Evolutionary conservation across 2,329 filamentous ascomycete species (phyloP).

Genomic region (Alternaria brassicae): DNA sequence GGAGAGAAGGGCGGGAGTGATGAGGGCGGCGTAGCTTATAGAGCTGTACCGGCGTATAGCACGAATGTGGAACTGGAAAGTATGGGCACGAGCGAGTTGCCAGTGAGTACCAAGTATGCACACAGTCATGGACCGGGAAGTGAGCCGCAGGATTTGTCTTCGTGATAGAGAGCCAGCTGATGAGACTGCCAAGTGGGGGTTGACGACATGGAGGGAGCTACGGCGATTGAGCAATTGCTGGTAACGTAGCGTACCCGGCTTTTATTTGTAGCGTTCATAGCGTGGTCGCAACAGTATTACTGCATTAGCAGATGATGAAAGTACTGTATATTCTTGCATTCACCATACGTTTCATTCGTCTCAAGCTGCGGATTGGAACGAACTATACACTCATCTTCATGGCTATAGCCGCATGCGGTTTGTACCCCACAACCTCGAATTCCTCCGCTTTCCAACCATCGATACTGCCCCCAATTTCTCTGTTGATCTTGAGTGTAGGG

Average conservation of each 20-base stretch:
- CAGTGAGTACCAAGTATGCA: conserved; percentile 28
- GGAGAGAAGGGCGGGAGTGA: conserved; percentile 16
- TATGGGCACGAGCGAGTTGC: conserved; percentile 20
- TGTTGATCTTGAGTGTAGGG: conserved; percentile 75
- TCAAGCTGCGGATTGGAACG: neutral
- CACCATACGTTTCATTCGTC: neutral
- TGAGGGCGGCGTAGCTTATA: neutral
- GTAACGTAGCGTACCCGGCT: neutral
- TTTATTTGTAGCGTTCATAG: neutral
- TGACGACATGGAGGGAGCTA: neutral
- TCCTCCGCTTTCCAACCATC: conserved; percentile 92
- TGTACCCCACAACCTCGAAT: conserved; percentile 85
- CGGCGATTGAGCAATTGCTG: neutral
- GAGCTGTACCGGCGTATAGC: conserved; percentile 12
- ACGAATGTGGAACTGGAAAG: conserved; percentile 12
- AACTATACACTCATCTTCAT: conserved; percentile 97
- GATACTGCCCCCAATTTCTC: conserved; percentile 74
- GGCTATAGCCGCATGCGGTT: conserved; percentile 87
- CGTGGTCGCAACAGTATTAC: neutral
- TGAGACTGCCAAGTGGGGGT: neutral
- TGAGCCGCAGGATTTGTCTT: conserved; percentile 9
- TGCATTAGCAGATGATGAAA: neutral
- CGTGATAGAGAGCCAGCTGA: neutral
- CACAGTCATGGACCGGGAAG: conserved; percentile 7
- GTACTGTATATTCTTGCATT: neutral